Base-by-base conservation (phyloP, 2,329 filamentous ascomycete species). In the Fusarium sp. region DNA sequence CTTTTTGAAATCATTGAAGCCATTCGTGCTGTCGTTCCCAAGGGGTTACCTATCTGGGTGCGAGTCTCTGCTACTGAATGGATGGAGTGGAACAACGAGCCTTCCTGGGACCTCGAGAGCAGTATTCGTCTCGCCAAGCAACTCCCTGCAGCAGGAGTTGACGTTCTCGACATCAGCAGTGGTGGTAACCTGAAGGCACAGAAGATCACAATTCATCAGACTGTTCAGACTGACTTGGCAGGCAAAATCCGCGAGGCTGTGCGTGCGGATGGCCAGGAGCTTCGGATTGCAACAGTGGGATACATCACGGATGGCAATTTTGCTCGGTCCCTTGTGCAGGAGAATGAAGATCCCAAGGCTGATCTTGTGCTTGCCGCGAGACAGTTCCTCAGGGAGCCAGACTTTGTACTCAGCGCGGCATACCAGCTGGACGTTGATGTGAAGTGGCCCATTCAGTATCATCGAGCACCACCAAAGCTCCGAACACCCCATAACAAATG, bases 311-410 rank as follows among this genome's bases (percentile, higher is more conserved):
- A 86, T 30, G 91, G 89, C 3, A 86, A 89, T 71, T 85, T 90
- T 76, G 93, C 92, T 7, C 85, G 88, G 56, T 78, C 78, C 1
- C 80, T 83, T 68, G 87, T 81, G 60, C 90, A 88, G 74, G 80
- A 82, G 56, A 79, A 76, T 17, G 57, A 63, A 23, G 59, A 81
- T 7, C 73, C 83, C 17, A 80, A 82, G 75, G 87, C 85, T 2
- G 94, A 97, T 75, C 78, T 94, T n/a, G 88, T 90, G 1, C 83
- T 95, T 19, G 84, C 91, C 2, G 94, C 87, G 0, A 84, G 93
- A 56, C 90, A 91, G 74, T 96, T 96, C 78, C 84, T 96, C 80
- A 88, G 93, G 76, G 93, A 97, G 75, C 92, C 94, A 0, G 89
- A 92, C 59, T 88, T 94, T 75, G 90, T 93, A 10, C 88, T 93